Evolutionary conservation across 75 land plant genomes (phyloP), one percentile per base, ranked within the genome.

Genomic region (Picea sitchensis): DNA sequence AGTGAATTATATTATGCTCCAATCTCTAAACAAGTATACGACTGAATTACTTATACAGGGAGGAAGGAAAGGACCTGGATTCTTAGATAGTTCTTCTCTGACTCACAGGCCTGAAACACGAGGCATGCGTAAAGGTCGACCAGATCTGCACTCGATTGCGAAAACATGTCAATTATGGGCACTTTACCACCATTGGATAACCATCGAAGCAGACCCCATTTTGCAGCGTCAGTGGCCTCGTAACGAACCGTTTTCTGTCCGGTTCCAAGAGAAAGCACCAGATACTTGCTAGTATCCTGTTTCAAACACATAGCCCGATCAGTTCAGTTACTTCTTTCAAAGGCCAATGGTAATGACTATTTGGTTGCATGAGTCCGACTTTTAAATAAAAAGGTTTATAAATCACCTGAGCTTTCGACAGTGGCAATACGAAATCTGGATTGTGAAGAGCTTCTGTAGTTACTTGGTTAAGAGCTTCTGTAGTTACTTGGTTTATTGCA

Each of bases 201-300:
- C 86, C 86, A 85, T 26, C 69, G n/a, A 1, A 83, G 20, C 0
- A 63, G 23, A 15, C 86, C 86, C 86, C 86, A 85, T n/a, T 74
- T 71, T 54, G 85, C 86, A 54, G 69, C 80, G n/a, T 68, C 51
- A 14, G 59, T 31, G 4, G 86, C 86, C n/a, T 78, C 32, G 81
- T 85, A 85, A 4, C 30, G n/a, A 47, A 54, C 54, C 12, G 20
- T 56, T 30, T 6, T 8, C 12, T 51, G 38, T 38, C 86, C 86
- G 2, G 86, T 83, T 14, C 86, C 86, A 21, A 85, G 86, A 4
- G 86, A 85, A 51, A 85, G 67, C 51, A 85, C 86, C 14, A 85
- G 75, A 38, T 83, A 34, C 12, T 85, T 58, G 5, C 31, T 5
- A 61, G 44, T 57, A 11, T 84, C 79, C 77, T 71, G 12, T 3